Percentiles rank a stretch among this genome's conserved stretches.
Conservation (phyloP, 352 stramenopile species). For the Albugo candida region DNA sequence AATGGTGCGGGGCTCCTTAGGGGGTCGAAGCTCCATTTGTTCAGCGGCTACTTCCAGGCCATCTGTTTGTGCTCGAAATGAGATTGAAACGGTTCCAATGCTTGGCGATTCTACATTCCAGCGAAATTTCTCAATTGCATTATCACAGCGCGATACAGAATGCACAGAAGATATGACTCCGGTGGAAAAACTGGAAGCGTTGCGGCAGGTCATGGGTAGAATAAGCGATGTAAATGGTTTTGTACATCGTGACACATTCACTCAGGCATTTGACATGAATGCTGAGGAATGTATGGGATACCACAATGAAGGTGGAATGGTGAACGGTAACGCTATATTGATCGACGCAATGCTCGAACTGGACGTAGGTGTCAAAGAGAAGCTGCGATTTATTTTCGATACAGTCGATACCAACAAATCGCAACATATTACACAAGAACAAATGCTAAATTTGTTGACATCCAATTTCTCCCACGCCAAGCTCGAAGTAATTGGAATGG, state of each 20-base stretch:
- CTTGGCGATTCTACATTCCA: constrained; percentile 47
- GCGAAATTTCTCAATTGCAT: constrained; percentile 39
- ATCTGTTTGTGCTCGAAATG: constrained; percentile 17
- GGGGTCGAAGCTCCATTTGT: constrained; percentile 24
- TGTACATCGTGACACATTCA: constrained; percentile 60
- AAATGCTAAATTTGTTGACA: constrained; percentile 40
- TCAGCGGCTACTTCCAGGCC: constrained; percentile 29
- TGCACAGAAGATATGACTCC: constrained; percentile 13
- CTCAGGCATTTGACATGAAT: constrained; percentile 44
- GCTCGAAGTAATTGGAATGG: constrained; percentile 50
- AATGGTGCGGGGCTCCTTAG: constrained; percentile 43
- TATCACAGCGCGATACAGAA: constrained; percentile 26
- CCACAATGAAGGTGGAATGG: constrained; percentile 21
- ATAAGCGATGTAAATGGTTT: constrained; percentile 41
- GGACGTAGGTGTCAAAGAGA: constrained; percentile 47
- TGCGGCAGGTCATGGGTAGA: constrained; percentile 52
- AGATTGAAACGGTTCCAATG: constrained; percentile 39
- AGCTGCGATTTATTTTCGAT: constrained; percentile 72
- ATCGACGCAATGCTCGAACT: constrained; percentile 69
- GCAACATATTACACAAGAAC: constrained; percentile 32
- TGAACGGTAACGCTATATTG: constrained; percentile 57
- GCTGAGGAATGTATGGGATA: constrained; percentile 34
- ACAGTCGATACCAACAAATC: constrained; percentile 36
- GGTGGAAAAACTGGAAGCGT: constrained; percentile 36
- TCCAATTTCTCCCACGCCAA: constrained; percentile 56